A percentile compares a stretch with the other conserved stretches of the same genome.
Evolutionary conservation across 1,284 basidiomycete genomes (phyloP).

Genomic region (Cutaneotrichosporon sp.): DNA sequence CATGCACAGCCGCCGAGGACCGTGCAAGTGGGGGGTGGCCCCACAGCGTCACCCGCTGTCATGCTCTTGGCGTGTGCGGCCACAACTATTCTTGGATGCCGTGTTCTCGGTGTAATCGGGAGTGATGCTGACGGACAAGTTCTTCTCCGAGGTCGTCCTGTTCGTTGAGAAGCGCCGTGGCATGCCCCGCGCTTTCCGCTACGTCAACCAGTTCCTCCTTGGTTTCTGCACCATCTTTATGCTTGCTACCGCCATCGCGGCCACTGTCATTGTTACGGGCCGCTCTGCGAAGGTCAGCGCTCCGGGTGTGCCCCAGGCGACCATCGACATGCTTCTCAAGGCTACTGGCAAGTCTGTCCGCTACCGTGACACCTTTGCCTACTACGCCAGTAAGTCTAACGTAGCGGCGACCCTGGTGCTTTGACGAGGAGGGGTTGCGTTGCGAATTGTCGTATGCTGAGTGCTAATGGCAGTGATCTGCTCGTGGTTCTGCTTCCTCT

Average conservation of each 20-base stretch:
- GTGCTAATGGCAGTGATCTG: slow-evolving; percentile 9
- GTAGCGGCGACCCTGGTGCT: not conserved
- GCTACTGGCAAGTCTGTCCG: slow-evolving; percentile 1
- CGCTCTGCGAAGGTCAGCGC: not conserved
- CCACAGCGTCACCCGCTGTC: too few relatives aligned
- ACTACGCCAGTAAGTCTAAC: slow-evolving; percentile 9
- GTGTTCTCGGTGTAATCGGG: not conserved
- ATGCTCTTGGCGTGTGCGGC: too few relatives aligned
- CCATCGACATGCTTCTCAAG: slow-evolving; percentile 4
- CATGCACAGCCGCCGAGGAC: not conserved
- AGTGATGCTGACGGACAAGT: not conserved
- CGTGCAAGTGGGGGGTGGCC: too few relatives aligned
- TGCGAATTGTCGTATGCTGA: not conserved
- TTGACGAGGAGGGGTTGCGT: not conserved
- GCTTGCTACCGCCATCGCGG: slow-evolving; percentile 10
- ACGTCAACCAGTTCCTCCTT: slow-evolving; percentile 14
- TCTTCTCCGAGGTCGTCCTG: slow-evolving; percentile 13
- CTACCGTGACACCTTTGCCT: slow-evolving; percentile 9
- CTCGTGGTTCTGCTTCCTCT: slow-evolving; percentile 14
- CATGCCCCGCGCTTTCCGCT: slow-evolving; percentile 3
- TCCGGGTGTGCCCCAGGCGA: not conserved
- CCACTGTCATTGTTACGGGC: slow-evolving; percentile 8
- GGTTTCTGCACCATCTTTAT: slow-evolving; percentile 8
- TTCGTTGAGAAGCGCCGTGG: slow-evolving; percentile 13
- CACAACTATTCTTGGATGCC: not conserved